phyloP scores from a whole-genome alignment of 1,139 yeast genomes.

The Saccharomyces uvarum region DNA sequence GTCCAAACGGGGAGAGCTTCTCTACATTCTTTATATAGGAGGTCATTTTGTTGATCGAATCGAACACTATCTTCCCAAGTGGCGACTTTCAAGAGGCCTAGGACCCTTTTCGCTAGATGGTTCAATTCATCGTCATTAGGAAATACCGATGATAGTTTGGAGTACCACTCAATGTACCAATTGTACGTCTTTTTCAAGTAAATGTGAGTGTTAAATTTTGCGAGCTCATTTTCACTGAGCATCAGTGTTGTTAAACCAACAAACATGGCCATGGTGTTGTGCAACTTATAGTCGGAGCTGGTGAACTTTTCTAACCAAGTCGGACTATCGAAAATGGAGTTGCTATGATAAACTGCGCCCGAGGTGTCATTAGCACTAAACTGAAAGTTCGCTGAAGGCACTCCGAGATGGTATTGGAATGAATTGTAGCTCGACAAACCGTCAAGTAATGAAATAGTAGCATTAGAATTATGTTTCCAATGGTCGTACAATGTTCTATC shows the following conservation, averaged over 20 bases:
- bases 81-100: constrained; percentile 8
- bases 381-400: constrained; percentile 41
- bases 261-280: constrained; percentile 51
- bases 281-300: constrained; percentile 49
- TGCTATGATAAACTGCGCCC: constrained; percentile 43
- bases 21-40: constrained; percentile 41
- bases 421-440: constrained; percentile 38
- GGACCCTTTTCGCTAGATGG: constrained; percentile 11
- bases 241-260: constrained; percentile 48
- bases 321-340: constrained; percentile 53
- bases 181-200: constrained; percentile 32
- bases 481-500: constrained; percentile 33
- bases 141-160: constrained; percentile 10
- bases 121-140: constrained; percentile 16
- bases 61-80: constrained; percentile 12
- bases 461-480: constrained; percentile 30
- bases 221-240: constrained; percentile 48
- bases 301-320: constrained; percentile 49
- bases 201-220: constrained; percentile 27
- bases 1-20: constrained; percentile 70
- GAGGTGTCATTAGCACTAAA: constrained; percentile 30
- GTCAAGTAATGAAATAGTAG: constrained; percentile 30
- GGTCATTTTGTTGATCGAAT: constrained; percentile 20
- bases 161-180: constrained; percentile 10
- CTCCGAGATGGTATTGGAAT: constrained; percentile 45